phyloP scores from a whole-genome alignment of 768 basidiomycete genomes.

The Rhodosporidiobolus odoratus region DNA sequence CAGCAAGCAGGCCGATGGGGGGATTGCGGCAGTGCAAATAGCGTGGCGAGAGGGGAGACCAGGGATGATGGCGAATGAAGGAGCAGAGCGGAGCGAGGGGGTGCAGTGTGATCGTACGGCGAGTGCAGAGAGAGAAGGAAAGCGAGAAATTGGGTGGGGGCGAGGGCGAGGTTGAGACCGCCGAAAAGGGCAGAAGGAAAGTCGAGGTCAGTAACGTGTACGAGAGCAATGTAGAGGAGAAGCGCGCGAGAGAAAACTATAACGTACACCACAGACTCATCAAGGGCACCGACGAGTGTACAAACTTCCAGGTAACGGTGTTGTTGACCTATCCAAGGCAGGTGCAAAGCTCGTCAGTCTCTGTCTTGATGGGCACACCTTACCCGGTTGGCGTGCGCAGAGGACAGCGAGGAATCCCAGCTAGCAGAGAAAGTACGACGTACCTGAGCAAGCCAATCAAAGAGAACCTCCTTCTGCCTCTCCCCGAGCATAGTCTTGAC shows the following conservation, averaged over 20 bases:
- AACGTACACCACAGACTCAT: constrained; percentile 61
- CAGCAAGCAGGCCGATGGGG: too few relatives aligned
- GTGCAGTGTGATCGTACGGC: too few relatives aligned
- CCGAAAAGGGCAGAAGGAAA: too few relatives aligned
- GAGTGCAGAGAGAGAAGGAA: too few relatives aligned
- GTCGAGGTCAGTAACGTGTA: not conserved
- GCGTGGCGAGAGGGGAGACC: too few relatives aligned
- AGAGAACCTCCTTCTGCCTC: constrained; percentile 58
- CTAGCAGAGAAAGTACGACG: constrained; percentile 2
- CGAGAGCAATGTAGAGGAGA: not conserved
- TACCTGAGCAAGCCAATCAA: constrained; percentile 61
- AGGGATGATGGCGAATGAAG: too few relatives aligned
- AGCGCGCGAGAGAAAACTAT: too few relatives aligned
- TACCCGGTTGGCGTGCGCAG: not conserved
- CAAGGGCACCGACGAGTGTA: constrained; percentile 68
- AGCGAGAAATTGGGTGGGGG: not conserved
- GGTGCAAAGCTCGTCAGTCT: not conserved
- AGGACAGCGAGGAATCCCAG: not conserved
- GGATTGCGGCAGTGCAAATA: too few relatives aligned
- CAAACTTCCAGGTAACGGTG: constrained; percentile 71
- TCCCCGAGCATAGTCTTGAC: constrained; percentile 66
- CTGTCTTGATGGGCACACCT: not conserved
- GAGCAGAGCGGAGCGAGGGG: too few relatives aligned
- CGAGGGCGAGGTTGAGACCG: not conserved
- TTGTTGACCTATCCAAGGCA: constrained; percentile 54